A percentile compares a stretch with the other conserved stretches of the same genome.
Evolutionary conservation across 2,329 filamentous ascomycete genomes (phyloP).

Genomic region (Dothiorella sarmentorum): DNA sequence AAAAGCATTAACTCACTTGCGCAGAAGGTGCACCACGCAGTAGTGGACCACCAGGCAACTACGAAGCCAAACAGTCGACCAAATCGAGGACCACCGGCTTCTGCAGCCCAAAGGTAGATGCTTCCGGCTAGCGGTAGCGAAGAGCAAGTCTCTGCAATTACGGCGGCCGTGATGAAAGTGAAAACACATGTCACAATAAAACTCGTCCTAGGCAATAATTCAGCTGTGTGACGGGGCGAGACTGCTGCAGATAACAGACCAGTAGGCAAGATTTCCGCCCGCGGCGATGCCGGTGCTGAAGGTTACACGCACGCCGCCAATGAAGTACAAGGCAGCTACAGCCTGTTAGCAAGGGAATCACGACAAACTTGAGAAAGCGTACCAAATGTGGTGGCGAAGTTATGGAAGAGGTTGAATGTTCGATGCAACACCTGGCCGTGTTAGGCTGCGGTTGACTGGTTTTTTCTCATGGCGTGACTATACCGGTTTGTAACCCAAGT

Average conservation of each 20-base stretch:
- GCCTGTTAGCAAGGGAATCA: conserved; percentile 8
- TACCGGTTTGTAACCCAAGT: conserved; percentile 16
- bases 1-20: conserved; percentile 10
- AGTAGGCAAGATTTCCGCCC: conserved; percentile 59
- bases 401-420: conserved; percentile 14
- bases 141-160: conserved; percentile 60
- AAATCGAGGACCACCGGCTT: conserved; percentile 53
- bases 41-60: conserved; percentile 64
- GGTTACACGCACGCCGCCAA: conserved; percentile 58
- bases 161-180: conserved; percentile 59
- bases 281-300: conserved; percentile 62
- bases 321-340: conserved; percentile 58
- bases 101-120: conserved; percentile 61
- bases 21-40: conserved; percentile 55
- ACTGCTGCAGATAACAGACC: conserved; percentile 35
- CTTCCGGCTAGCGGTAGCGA: conserved; percentile 57
- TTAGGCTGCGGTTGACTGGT: neutral
- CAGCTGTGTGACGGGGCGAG: neutral
- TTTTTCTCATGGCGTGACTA: neutral
- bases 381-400: conserved; percentile 14
- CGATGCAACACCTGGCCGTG: conserved; percentile 6
- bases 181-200: conserved; percentile 59
- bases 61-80: conserved; percentile 57
- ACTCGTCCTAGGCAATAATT: conserved; percentile 47
- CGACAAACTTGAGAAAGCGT: neutral